phyloP scores from a whole-genome alignment of 305 asterid species.

The Fraxinus sp. region DNA sequence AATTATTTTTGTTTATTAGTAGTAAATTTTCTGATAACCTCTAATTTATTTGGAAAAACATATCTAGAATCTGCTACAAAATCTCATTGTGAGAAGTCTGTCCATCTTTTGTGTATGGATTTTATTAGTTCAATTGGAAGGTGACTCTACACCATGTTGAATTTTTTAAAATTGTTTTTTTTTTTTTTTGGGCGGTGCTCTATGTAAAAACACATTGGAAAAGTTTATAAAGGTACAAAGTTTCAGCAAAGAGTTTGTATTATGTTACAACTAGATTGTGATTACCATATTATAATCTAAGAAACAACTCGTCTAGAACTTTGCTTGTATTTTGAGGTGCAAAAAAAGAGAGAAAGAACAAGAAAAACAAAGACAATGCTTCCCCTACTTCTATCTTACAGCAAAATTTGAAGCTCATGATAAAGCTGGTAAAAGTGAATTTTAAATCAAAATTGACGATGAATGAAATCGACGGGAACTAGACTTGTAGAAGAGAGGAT shows the following conservation, averaged over 20 bases:
- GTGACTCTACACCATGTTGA: background rate
- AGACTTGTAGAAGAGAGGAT: background rate
- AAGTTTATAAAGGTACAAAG: background rate
- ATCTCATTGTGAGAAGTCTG: background rate
- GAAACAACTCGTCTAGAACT: background rate
- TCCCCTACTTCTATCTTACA: background rate
- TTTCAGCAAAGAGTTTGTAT: background rate
- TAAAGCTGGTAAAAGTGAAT: background rate
- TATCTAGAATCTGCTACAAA: background rate
- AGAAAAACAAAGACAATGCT: background rate
- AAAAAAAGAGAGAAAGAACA: too few species aligned
- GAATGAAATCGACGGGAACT: background rate
- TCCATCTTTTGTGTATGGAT: too few species aligned
- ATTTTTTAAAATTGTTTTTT: too few species aligned
- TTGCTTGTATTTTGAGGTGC: background rate
- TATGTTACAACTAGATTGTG: background rate
- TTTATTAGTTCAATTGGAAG: background rate
- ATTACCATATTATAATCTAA: too few species aligned
- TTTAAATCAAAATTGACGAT: background rate
- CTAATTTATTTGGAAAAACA: background rate
- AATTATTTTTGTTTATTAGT: too few species aligned
- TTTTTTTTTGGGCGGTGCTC: too few species aligned
- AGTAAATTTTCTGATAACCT: background rate
- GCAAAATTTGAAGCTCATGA: background rate
- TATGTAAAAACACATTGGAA: too few species aligned